Evolutionary conservation across 805 yeast species (phyloP).

Genomic region (Suhomyces sp.): DNA sequence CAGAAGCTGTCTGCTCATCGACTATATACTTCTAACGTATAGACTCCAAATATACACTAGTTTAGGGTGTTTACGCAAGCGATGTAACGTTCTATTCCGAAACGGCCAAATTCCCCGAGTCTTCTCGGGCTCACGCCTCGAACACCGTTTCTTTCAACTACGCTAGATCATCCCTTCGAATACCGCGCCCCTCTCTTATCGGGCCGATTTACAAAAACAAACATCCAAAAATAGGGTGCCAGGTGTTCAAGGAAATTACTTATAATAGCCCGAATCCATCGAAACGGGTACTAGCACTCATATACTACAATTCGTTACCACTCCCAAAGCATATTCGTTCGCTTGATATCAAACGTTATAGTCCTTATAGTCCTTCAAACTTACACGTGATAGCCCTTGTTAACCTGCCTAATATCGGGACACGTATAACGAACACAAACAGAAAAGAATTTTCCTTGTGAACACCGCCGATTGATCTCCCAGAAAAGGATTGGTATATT

Average conservation of each 20-base stretch:
- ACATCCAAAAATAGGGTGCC: slow-evolving; percentile 4
- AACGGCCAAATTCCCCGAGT: neutral
- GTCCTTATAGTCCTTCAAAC: slow-evolving; percentile 4
- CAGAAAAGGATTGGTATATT: neutral
- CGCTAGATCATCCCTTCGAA: neutral
- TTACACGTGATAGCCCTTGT: neutral
- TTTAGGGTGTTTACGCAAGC: neutral
- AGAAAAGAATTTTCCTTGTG: neutral
- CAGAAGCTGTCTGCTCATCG: neutral
- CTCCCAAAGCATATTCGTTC: neutral
- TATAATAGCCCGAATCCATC: neutral
- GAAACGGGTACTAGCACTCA: neutral
- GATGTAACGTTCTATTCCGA: neutral
- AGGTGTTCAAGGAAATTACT: neutral
- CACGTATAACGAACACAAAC: neutral
- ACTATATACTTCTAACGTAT: too few species aligned
- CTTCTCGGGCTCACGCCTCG: neutral
- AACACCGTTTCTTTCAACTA: neutral
- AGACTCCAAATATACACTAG: neutral
- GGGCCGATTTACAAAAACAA: slow-evolving; percentile 1
- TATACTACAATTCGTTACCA: neutral
- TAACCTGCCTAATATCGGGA: neutral
- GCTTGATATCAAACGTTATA: neutral
- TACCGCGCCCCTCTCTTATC: slow-evolving; percentile 2
- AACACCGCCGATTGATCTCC: neutral